Evolutionary conservation across 2,329 filamentous ascomycete species (phyloP).

Genomic region (Colletotrichum graminicola): DNA sequence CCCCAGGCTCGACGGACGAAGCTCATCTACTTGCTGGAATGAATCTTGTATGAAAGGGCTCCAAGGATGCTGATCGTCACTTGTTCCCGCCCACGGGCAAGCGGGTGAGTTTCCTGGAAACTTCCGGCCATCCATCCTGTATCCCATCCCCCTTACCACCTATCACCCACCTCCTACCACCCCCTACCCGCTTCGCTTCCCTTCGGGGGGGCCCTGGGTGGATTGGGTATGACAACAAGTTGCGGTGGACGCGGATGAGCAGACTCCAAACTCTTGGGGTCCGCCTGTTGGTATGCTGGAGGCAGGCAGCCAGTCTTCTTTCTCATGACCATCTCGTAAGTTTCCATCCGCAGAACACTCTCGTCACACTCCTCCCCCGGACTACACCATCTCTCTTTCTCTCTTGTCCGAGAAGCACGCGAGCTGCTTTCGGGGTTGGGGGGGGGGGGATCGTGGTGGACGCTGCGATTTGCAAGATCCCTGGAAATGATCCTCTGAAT

Average conservation of each 20-base stretch:
- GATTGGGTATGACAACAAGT: conserved; percentile 31
- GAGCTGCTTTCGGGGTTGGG: conserved; percentile 28
- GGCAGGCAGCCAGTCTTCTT: conserved; percentile 1
- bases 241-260: conserved; percentile 27
- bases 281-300: conserved; percentile 3
- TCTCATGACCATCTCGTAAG: neutral
- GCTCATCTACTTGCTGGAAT: conserved; percentile 37
- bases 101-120: conserved; percentile 15
- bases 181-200: neutral
- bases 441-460: conserved; percentile 29
- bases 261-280: conserved; percentile 27
- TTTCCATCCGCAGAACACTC: conserved; percentile 23
- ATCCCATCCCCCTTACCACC: no score
- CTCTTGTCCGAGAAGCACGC: neutral
- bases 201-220: neutral
- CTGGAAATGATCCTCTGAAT: conserved; percentile 42
- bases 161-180: no score
- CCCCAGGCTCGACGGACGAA: neutral
- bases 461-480: conserved; percentile 42
- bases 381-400: neutral
- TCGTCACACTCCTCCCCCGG: neutral
- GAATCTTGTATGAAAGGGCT: conserved; percentile 30
- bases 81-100: conserved; percentile 20
- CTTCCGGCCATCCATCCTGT: conserved; percentile 15
- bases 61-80: conserved; percentile 36